Conservation (phyloP, 1,139 yeast genomes). For the Citeromyces hawaiiensis region DNA sequence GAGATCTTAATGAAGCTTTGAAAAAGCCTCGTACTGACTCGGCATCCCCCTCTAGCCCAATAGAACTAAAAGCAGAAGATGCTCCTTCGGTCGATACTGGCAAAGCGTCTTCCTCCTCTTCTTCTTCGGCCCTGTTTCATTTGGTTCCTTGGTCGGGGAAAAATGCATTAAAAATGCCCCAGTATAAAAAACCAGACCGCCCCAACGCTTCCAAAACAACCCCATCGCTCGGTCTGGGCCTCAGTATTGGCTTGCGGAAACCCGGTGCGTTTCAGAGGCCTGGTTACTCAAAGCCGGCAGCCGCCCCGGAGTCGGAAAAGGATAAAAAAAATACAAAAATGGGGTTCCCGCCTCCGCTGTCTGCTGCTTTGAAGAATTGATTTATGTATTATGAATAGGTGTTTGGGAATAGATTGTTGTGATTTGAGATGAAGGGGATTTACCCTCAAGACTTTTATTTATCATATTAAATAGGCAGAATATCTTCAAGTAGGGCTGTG, state of each 20-base stretch:
- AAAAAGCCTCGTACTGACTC: slow-evolving; percentile 5
- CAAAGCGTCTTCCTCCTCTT: slow-evolving; percentile 1
- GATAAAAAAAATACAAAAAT: background rate
- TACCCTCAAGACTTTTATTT: too few species aligned
- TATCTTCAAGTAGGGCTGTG: too few species aligned
- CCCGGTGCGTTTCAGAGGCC: slow-evolving; percentile 39
- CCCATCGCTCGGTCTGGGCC: slow-evolving; percentile 1
- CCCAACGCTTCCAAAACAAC: slow-evolving; percentile 16
- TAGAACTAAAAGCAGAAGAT: background rate
- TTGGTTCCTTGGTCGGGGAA: slow-evolving; percentile 4
- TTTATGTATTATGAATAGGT: background rate
- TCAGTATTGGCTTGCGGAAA: slow-evolving; percentile 24
- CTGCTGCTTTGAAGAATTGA: background rate
- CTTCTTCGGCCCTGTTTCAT: slow-evolving; percentile 6
- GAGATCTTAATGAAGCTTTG: background rate
- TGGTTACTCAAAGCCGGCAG: background rate
- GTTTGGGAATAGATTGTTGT: background rate
- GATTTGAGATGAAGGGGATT: too few species aligned
- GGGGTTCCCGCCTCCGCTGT: background rate
- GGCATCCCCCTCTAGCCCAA: slow-evolving; percentile 3
- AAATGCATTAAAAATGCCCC: slow-evolving; percentile 23
- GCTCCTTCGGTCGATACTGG: too few species aligned
- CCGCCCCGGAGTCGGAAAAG: too few species aligned
- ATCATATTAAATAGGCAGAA: too few species aligned
- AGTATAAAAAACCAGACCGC: slow-evolving; percentile 22